Percentiles rank a stretch among this genome's conserved stretches.
These are phyloP conservation scores for Xerophyta viscosa DNA, from an alignment of 106 monocot species.

Conservation along the genomic window DNA sequence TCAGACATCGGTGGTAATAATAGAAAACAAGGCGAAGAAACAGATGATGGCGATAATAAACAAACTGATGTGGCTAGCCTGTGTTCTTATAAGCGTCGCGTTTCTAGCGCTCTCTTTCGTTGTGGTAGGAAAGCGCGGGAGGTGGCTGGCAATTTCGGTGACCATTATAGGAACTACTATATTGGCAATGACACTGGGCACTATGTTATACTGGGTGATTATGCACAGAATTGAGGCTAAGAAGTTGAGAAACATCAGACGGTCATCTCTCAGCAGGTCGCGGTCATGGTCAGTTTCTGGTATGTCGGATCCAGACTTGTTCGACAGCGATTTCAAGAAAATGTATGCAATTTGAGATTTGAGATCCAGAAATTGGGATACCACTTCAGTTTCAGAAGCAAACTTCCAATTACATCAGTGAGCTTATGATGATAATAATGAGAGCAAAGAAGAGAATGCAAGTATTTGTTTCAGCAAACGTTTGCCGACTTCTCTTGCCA, in stretches of 20 bases:
- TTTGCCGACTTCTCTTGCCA: too few relatives aligned
- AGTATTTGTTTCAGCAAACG: too few relatives aligned
- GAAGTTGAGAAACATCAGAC: slow-evolving; percentile 46
- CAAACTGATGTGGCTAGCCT: slow-evolving; percentile 93
- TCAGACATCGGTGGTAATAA: slow-evolving; percentile 82
- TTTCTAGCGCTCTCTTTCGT: slow-evolving; percentile 77
- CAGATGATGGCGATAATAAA: slow-evolving; percentile 91
- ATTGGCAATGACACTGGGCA: slow-evolving; percentile 58
- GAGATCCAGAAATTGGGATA: too few relatives aligned
- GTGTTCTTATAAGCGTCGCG: slow-evolving; percentile 57
- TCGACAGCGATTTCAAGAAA: slow-evolving; percentile 53
- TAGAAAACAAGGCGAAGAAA: slow-evolving; percentile 84
- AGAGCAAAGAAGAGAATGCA: too few relatives aligned
- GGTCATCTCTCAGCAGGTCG: slow-evolving; percentile 43
- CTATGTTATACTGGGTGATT: slow-evolving; percentile 76
- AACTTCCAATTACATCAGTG: too few relatives aligned
- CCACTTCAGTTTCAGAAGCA: too few relatives aligned
- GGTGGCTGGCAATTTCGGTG: slow-evolving; percentile 66
- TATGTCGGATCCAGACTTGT: slow-evolving; percentile 28
- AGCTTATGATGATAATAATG: too few relatives aligned
- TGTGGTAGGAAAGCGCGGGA: slow-evolving; percentile 43
- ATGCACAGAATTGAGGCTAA: slow-evolving; percentile 57
- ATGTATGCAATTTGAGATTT: slow-evolving; percentile 65
- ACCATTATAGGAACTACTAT: slow-evolving; percentile 64
- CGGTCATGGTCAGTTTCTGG: slow-evolving; percentile 32